Conservation (phyloP, 2,329 filamentous ascomycete genomes). For the Paraconiothyrium brasiliense region DNA sequence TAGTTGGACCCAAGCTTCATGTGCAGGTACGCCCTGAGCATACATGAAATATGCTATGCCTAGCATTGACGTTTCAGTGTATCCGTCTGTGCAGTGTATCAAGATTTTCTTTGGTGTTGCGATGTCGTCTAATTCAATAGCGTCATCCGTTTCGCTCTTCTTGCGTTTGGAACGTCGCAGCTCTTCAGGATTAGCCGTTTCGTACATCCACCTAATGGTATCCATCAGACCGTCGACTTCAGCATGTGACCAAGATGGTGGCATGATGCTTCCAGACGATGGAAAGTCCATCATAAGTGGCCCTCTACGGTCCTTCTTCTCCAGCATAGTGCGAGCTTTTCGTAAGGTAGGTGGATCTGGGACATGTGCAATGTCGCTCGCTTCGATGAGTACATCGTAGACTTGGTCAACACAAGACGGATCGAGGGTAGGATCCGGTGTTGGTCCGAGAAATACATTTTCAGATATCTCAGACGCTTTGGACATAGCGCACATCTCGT, state of each 20-base stretch:
- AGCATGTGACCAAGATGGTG: conserved; percentile 81
- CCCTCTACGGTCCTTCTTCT: conserved; percentile 54
- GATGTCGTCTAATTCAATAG: conserved; percentile 62
- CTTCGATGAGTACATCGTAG: conserved; percentile 88
- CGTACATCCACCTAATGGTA: conserved; percentile 89
- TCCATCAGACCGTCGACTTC: conserved; percentile 87
- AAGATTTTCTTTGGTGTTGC: conserved; percentile 71
- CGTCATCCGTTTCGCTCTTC: conserved; percentile 60
- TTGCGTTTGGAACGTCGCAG: conserved; percentile 53
- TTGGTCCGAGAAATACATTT: conserved; percentile 91
- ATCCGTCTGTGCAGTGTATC: conserved; percentile 94
- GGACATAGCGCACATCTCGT: conserved; percentile 95
- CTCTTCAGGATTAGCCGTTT: conserved; percentile 73
- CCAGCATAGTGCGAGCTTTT: conserved; percentile 66
- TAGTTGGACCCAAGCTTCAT: conserved; percentile 86
- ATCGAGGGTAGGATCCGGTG: conserved; percentile 72
- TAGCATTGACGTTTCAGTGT: conserved; percentile 91
- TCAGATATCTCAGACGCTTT: conserved; percentile 85
- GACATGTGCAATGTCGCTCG: conserved; percentile 83
- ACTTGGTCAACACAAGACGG: conserved; percentile 59
- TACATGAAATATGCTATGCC: conserved; percentile 94
- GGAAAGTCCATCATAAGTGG: conserved; percentile 80
- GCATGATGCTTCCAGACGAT: conserved; percentile 90
- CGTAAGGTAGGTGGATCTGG: conserved; percentile 73
- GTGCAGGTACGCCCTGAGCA: conserved; percentile 80